Evolutionary conservation across 2,329 filamentous ascomycete genomes (phyloP).

Genomic region (Pestalotiopsis sp.): DNA sequence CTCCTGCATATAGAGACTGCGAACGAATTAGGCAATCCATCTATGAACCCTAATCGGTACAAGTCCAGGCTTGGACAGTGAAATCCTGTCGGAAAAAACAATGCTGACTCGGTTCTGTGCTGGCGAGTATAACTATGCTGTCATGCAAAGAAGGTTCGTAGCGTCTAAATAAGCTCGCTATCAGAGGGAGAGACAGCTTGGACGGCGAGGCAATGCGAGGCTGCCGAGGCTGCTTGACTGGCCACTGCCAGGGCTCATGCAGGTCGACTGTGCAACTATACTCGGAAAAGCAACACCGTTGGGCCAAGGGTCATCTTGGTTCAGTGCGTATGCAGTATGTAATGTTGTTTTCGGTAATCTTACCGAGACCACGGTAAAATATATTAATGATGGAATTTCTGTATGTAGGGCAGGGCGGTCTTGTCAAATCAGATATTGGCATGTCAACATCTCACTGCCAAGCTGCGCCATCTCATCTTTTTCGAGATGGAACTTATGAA

Average conservation of each 20-base stretch:
- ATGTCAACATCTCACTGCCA: not conserved
- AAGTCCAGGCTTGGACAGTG: not conserved
- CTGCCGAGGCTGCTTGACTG: not conserved
- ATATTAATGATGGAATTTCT: not conserved
- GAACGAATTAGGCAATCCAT: not conserved
- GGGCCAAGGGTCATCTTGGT: not conserved
- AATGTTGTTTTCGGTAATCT: not conserved
- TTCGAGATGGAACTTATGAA: not conserved
- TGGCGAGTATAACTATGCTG: not conserved
- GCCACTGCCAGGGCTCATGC: not conserved
- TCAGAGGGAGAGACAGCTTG: not conserved
- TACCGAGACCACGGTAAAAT: not conserved
- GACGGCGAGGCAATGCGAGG: no score
- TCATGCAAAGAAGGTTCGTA: not conserved
- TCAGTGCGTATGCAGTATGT: not conserved
- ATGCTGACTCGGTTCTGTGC: no score
- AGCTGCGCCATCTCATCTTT: not conserved
- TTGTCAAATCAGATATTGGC: not conserved
- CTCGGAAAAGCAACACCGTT: not conserved
- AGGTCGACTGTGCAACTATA: not conserved
- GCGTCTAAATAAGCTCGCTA: not conserved
- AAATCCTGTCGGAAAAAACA: no score
- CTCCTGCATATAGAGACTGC: not conserved
- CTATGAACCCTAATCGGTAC: not conserved
- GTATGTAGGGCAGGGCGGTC: not conserved